Evolutionary conservation across 2,329 filamentous ascomycete species (phyloP).

Genomic region (Colletotrichum truncatum): DNA sequence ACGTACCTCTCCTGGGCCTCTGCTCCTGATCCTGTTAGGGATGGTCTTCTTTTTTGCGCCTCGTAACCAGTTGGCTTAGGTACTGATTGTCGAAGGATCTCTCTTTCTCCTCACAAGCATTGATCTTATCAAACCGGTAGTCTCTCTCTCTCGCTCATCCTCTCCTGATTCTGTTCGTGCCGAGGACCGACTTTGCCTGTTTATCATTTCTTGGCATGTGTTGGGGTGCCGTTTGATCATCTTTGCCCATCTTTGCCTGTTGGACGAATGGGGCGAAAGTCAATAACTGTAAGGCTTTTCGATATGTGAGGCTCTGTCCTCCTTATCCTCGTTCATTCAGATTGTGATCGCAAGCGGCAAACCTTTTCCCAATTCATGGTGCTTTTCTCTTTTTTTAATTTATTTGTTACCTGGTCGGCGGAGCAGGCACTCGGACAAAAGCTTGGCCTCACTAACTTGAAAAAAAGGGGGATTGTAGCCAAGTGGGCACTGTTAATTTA

Average conservation of each 20-base stretch:
- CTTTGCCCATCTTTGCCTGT: neutral
- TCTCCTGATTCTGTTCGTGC: neutral
- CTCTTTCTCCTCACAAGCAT: neutral
- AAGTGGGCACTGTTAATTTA: slow-evolving; percentile 5
- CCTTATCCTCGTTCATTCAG: neutral
- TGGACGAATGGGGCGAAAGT: neutral
- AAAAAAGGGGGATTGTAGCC: neutral
- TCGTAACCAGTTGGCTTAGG: no score
- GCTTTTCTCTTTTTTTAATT: neutral
- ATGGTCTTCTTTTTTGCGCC: neutral
- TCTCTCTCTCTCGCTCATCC: neutral
- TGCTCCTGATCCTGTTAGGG: neutral
- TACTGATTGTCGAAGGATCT: neutral
- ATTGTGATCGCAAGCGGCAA: neutral
- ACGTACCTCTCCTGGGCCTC: neutral
- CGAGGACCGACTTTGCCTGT: neutral
- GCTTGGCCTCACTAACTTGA: neutral
- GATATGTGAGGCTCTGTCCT: neutral
- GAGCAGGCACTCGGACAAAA: neutral
- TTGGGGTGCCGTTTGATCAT: neutral
- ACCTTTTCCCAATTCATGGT: neutral
- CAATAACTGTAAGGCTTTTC: slow-evolving; percentile 10
- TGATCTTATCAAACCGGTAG: neutral
- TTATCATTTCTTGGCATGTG: neutral
- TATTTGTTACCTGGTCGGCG: neutral